These are phyloP conservation scores for Mucor plumbeus DNA, from an alignment of 371 early-diverging fungal species.

Conservation along the genomic window DNA sequence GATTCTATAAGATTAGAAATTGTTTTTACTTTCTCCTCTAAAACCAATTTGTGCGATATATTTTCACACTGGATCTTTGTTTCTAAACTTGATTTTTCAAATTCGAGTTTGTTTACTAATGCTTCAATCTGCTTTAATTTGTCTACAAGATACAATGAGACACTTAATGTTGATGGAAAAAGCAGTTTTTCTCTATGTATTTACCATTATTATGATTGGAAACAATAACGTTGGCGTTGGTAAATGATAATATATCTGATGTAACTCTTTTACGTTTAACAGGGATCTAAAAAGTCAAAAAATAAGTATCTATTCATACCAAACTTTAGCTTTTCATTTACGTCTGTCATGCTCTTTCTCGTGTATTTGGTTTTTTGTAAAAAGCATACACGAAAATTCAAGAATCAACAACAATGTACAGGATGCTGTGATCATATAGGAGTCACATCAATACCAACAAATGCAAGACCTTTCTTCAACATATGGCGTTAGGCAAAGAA, in stretches of 20 bases:
- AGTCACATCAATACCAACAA: too few relatives aligned
- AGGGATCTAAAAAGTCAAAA: neutral
- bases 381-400: too few relatives aligned
- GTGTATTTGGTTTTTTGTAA: too few relatives aligned
- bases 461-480: too few relatives aligned
- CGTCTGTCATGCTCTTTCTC: too few relatives aligned
- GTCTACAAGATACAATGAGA: neutral
- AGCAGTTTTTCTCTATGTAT: neutral
- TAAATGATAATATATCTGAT: constrained; percentile 1
- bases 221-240: neutral
- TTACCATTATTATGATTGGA: neutral
- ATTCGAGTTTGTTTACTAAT: neutral
- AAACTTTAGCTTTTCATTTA: too few relatives aligned
- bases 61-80: neutral
- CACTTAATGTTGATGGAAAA: neutral
- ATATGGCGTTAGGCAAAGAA: too few relatives aligned
- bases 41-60: neutral
- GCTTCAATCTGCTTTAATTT: constrained; percentile 1
- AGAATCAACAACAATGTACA: too few relatives aligned
- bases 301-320: too few relatives aligned
- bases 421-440: too few relatives aligned
- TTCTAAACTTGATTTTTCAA: neutral
- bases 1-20: neutral
- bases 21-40: neutral
- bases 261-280: constrained; percentile 3